Conservation (phyloP, 352 stramenopile genomes). For the Phytopythium montanum region DNA sequence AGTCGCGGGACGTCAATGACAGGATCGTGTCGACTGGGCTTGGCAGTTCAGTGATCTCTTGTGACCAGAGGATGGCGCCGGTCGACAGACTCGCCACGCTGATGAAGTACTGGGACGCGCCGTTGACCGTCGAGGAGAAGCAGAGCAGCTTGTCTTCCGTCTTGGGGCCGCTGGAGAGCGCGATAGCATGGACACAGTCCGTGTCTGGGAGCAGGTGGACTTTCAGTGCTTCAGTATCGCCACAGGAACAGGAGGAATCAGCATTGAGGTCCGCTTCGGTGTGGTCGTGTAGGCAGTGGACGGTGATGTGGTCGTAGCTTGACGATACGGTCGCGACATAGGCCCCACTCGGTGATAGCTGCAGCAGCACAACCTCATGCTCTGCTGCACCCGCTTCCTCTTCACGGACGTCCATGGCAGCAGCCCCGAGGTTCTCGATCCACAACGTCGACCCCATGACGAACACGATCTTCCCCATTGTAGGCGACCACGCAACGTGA, state of each 20-base stretch:
- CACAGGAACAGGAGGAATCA: slow-evolving; percentile 3
- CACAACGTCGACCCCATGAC: slow-evolving; percentile 18
- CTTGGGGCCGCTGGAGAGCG: slow-evolving; percentile 11
- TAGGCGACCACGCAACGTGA: slow-evolving; percentile 29
- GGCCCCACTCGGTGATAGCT: slow-evolving; percentile 20
- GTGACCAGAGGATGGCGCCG: background rate
- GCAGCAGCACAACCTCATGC: slow-evolving; percentile 23
- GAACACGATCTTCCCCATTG: slow-evolving; percentile 28
- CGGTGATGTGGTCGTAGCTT: slow-evolving; percentile 9
- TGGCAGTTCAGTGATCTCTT: background rate
- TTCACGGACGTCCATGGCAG: background rate
- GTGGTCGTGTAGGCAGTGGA: background rate
- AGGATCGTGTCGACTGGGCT: background rate
- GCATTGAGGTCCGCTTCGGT: background rate
- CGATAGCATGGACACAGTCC: slow-evolving; percentile 12
- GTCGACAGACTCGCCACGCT: slow-evolving; percentile 1
- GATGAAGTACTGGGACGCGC: background rate
- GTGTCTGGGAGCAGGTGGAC: background rate
- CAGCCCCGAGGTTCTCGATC: slow-evolving; percentile 25
- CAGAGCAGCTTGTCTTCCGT: slow-evolving; percentile 14
- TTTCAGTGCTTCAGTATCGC: background rate
- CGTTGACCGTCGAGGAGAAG: slow-evolving; percentile 13
- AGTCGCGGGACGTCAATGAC: background rate
- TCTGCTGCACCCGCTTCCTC: background rate
- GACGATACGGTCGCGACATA: slow-evolving; percentile 22